A percentile compares a stretch with the other conserved stretches of the same genome.
Evolutionary conservation across 352 stramenopile genomes (phyloP).

Genomic region (Phytophthora brassicae): DNA sequence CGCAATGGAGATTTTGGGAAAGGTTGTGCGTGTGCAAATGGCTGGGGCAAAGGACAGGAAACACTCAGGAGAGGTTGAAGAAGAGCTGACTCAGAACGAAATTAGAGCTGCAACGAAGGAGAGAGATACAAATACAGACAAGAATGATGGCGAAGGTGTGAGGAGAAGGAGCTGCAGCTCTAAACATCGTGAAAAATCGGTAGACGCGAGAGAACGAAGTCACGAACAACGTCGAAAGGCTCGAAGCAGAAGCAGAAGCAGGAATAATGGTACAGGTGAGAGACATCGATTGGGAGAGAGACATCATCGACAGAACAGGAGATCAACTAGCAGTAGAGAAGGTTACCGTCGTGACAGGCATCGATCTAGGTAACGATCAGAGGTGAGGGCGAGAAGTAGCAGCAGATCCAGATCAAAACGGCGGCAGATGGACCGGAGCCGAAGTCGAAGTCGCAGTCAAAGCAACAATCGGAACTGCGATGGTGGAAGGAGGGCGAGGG

Average conservation of each 20-base stretch:
- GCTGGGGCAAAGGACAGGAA: constrained; percentile 45
- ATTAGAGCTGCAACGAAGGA: neutral
- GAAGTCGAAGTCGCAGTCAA: constrained; percentile 20
- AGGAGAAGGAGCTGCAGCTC: constrained; percentile 5
- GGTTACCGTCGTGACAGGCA: neutral
- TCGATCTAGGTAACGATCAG: constrained; percentile 14
- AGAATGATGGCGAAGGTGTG: neutral
- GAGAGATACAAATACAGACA: neutral
- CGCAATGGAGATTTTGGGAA: constrained; percentile 64
- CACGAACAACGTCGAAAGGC: neutral
- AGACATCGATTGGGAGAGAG: constrained; percentile 1
- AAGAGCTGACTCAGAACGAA: neutral
- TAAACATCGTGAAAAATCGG: neutral
- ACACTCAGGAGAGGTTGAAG: neutral
- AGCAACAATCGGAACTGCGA: constrained; percentile 13
- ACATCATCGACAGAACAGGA: neutral
- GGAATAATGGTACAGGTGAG: neutral
- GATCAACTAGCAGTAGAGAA: constrained; percentile 11
- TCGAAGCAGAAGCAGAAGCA: constrained; percentile 15
- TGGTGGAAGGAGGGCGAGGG: constrained; percentile 8
- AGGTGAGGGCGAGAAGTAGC: constrained; percentile 3
- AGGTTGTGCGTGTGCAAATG: constrained; percentile 75
- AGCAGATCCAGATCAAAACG: constrained; percentile 18
- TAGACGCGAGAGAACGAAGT: neutral
- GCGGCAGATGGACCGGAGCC: neutral